These are phyloP conservation scores for Isabelozyma gotoi DNA, from an alignment of 805 yeast genomes.

Conservation along the genomic window DNA sequence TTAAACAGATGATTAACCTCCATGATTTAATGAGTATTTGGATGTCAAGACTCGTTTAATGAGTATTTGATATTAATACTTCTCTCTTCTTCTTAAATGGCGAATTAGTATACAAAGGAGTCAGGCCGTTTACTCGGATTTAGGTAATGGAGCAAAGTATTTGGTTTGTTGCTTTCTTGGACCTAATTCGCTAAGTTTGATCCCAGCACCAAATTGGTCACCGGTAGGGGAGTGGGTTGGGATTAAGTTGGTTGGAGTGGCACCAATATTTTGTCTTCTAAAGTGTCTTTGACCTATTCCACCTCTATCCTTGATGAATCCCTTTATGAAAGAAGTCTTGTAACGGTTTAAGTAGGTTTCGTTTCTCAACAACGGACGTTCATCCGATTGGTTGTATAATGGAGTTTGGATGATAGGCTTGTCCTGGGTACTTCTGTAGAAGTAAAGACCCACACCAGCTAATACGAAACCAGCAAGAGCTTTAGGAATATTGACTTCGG, in stretches of 20 bases:
- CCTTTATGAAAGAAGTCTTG: constrained; percentile 42
- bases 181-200: constrained; percentile 41
- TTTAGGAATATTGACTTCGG: constrained; percentile 40
- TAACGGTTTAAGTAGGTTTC: constrained; percentile 38
- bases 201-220: constrained; percentile 43
- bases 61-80: no score
- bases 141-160: constrained; percentile 36
- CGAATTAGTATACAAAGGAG: not conserved
- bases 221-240: constrained; percentile 43
- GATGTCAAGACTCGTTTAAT: no score
- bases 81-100: no score
- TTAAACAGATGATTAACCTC: no score
- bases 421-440: constrained; percentile 32
- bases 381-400: constrained; percentile 33
- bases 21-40: not conserved
- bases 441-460: constrained; percentile 30
- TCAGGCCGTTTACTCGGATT: not conserved
- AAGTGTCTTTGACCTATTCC: constrained; percentile 45
- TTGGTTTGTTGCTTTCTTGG: constrained; percentile 45
- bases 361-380: constrained; percentile 33
- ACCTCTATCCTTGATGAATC: constrained; percentile 43
- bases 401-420: constrained; percentile 38
- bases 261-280: constrained; percentile 31
- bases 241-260: constrained; percentile 32
- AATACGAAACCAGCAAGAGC: constrained; percentile 42